Evolutionary conservation across 768 basidiomycete species (phyloP), one percentile per base, ranked within the genome.

Genomic region (Collybia mongolica): DNA sequence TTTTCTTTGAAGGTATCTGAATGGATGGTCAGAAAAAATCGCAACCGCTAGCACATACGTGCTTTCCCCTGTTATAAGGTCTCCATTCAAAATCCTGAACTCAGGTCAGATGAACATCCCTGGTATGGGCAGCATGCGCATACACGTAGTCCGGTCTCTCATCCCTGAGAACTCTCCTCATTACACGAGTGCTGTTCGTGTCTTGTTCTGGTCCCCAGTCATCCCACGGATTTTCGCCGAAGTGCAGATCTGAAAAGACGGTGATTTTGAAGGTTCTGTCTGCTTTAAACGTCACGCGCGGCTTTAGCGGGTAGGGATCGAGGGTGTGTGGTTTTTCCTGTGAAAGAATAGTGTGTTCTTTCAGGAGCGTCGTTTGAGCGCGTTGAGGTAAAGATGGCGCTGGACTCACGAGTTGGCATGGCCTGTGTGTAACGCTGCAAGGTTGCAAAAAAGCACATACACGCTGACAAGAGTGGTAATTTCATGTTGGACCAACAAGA

Each of bases 231-330:
- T 87, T 84, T 65, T 90, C 88, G 22, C 88, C 88, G 53, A 76
- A 88, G 60, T 90, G 88, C 24, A 89, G 64, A 57, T 90, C 88
- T 6, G 85, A 86, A 62, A 90, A 88, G 5, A 88, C 73, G 12
- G 81, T 84, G 40, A 90, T 57, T 65, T 86, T 88, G 74, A 90
- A 86, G 1, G 79, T 79, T 2, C 81, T 83, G 60, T 86, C 77
- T 0, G 62, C 24, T 6, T 71, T 69, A 64, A 89, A 90, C 1
- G 72, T 74, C 14, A 89, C 53, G 11, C 78, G 77, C 2, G 67
- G 66, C 46, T 74, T 74, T 15, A 51, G 54, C 12, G 69, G 70
- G 54, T 75, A 74, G 12, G 74, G 74, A 40, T 75, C 56, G 15
- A 70, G 54, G n/a, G 20, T 18, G 11, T 20, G n/a, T 22, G 17